These are phyloP conservation scores for Hemerocallis citrina DNA, from an alignment of 106 monocot species.

Conservation along the genomic window DNA sequence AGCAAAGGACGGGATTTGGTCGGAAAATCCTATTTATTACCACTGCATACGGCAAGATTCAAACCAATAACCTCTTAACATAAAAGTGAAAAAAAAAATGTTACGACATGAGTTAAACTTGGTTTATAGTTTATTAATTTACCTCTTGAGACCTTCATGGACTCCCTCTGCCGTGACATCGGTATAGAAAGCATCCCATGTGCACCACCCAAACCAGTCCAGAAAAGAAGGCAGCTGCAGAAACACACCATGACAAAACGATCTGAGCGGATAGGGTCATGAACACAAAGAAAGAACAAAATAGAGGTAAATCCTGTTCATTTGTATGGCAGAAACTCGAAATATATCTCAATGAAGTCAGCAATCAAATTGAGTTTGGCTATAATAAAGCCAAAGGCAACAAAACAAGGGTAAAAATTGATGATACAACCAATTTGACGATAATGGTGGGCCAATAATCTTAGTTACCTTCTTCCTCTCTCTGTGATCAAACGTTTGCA, in stretches of 20 bases:
- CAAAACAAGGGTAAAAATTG: background rate
- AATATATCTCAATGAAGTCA: no score
- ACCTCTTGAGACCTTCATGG: conserved; percentile 54
- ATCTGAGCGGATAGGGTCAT: background rate
- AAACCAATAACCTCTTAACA: no score
- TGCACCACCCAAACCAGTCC: conserved; percentile 93
- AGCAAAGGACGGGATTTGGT: no score
- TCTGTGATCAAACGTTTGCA: conserved; percentile 64
- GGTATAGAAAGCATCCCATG: conserved; percentile 92
- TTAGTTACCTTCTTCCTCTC: conserved; percentile 64
- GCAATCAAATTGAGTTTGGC: no score
- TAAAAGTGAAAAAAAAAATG: no score
- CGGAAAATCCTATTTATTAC: no score
- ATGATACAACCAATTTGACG: background rate
- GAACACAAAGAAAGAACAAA: background rate
- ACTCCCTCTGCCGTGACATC: conserved; percentile 85
- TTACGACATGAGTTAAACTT: no score
- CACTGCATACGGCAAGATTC: no score
- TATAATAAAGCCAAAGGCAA: no score
- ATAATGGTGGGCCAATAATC: background rate
- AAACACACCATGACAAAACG: background rate
- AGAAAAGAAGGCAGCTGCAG: conserved; percentile 51
- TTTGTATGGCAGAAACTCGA: no score
- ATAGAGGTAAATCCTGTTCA: background rate
- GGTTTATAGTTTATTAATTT: no score